These are phyloP conservation scores for Pichia exigua DNA, from an alignment of 805 yeast species.

Conservation along the genomic window DNA sequence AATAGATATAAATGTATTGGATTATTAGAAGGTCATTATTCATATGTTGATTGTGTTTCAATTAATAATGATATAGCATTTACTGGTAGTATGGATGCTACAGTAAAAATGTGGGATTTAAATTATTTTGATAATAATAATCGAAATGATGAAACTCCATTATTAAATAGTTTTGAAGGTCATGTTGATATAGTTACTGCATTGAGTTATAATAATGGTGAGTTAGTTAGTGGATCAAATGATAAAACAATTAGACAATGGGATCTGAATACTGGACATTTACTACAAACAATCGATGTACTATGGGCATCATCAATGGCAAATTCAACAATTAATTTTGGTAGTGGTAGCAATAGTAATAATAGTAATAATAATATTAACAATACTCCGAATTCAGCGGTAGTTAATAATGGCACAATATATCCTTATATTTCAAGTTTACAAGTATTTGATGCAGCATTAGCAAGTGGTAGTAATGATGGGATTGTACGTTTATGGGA, in stretches of 20 bases:
- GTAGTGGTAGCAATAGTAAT: conserved; percentile 3
- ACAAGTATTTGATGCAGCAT: conserved; percentile 67
- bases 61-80: conserved; percentile 38
- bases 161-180: conserved; percentile 47
- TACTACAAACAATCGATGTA: conserved; percentile 64
- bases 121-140: conserved; percentile 13
- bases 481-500: conserved; percentile 75
- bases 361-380: conserved; percentile 11
- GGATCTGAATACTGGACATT: conserved; percentile 60
- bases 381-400: neutral
- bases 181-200: conserved; percentile 66
- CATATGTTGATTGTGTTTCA: conserved; percentile 53
- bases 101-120: conserved; percentile 54
- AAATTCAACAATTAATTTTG: conserved; percentile 11
- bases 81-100: conserved; percentile 58
- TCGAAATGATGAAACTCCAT: conserved; percentile 18
- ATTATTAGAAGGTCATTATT: conserved; percentile 50
- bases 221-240: conserved; percentile 61
- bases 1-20: conserved; percentile 45
- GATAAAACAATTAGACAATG: conserved; percentile 71
- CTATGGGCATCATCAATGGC: conserved; percentile 45
- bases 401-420: conserved; percentile 8
- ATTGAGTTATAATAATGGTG: conserved; percentile 42
- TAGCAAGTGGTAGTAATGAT: conserved; percentile 73
- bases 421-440: conserved; percentile 53